Conservation (phyloP, 345 rosid genomes). For the Populus tremula region DNA sequence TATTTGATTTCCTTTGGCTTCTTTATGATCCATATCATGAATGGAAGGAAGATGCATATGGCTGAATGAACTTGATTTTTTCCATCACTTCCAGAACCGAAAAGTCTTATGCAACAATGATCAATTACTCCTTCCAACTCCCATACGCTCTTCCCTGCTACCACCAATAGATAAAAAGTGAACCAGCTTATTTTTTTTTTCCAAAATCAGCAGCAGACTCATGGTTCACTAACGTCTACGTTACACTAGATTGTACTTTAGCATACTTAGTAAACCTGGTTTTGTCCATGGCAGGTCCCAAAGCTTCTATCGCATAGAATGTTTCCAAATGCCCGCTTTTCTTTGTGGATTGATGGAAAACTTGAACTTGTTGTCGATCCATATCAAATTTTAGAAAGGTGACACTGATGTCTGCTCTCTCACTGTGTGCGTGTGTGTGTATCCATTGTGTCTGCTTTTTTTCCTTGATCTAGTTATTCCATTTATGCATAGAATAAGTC, state of each 20-base stretch:
- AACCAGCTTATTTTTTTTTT: background rate
- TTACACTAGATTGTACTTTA: background rate
- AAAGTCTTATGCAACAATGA: background rate
- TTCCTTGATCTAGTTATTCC: background rate
- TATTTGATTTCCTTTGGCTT: background rate
- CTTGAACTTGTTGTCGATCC: conserved; percentile 95
- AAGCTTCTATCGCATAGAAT: conserved; percentile 79
- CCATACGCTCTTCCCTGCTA: background rate
- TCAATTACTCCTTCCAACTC: background rate
- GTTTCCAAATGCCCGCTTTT: conserved; percentile 90
- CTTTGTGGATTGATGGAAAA: conserved; percentile 97
- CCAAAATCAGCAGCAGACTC: background rate
- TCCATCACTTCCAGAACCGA: background rate
- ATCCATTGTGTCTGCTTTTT: background rate
- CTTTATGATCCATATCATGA: background rate
- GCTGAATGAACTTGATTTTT: background rate
- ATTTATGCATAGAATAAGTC: background rate
- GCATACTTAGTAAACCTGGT: conserved; percentile 19
- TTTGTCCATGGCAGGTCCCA: conserved; percentile 52
- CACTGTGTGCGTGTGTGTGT: too few species aligned
- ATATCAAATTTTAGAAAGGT: conserved; percentile 97
- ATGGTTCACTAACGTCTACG: background rate
- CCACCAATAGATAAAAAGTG: background rate
- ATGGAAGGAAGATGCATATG: conserved; percentile 1
- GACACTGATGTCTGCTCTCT: conserved; percentile 1